Base-by-base conservation (phyloP, 306 rosid genomes). In the Carpinus viminea region DNA sequence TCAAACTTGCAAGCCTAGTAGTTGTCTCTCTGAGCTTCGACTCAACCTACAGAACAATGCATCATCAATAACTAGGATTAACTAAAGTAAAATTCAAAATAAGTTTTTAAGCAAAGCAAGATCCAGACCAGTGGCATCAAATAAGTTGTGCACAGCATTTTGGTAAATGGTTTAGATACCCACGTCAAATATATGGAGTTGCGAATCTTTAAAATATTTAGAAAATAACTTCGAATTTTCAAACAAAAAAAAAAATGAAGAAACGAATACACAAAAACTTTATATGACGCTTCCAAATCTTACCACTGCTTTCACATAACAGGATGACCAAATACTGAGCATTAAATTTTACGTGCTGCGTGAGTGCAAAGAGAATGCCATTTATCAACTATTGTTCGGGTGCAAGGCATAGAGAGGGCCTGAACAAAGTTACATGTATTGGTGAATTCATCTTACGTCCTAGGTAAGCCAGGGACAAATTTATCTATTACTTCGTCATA, bases 21-120 rank as follows among this genome's bases (percentile, higher is more conserved):
- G 93, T 92, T 61, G 91, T 83, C 78, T 88, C 97, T 68, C 52
- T 89, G 83, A 92, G 79, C 82, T 83, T 94, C n/a, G 62, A 77
- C 76, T 92, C 97, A 36, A 94, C 92, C 98, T 94, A 80, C 72
- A 71, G 31, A 78, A 79, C 79, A 71, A 71, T 66, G 55, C 20
- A 59, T 15, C n/a, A 78, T 77, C 8, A 28, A 72, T 64, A 38
- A 12, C 68, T 48, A 8, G 53, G 53, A 4, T 21, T 31, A 46
- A 72, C 31, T 26, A 12, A 51, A 18, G 2, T 16, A 57, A 24
- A 60, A 36, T 56, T 36, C 20, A 28, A 46, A 41, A 12, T 46
- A 26, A 45, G 47, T 13, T 34, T 36, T 45, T 68, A 9, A 18
- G 41, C 11, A 18, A 57, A 76, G 7, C 41, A 68, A 64, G 45